A percentile compares a stretch with the other conserved stretches of the same genome.
Conservation (phyloP, 179 eudicot genomes). For the Sideroxylon spinosum region DNA sequence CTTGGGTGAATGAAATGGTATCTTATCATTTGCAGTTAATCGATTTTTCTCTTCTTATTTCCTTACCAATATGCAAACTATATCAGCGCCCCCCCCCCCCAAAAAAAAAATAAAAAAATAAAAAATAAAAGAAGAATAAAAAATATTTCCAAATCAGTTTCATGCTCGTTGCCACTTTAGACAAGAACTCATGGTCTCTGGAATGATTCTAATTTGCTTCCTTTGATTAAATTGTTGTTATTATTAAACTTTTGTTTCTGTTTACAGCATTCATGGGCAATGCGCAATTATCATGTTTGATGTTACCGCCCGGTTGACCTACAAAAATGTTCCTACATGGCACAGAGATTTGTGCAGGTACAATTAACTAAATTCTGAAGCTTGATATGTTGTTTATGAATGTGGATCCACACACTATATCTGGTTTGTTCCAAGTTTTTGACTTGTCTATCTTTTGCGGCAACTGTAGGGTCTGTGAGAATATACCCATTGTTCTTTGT, state of each 20-base stretch:
- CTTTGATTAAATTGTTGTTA: not conserved
- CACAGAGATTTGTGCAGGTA: constrained; percentile 25
- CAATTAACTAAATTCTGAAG: not conserved
- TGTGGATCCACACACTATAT: not conserved
- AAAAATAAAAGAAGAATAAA: no score
- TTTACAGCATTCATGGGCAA: constrained; percentile 28
- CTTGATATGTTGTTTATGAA: not conserved
- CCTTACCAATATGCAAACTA: not conserved
- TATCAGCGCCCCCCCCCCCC: not conserved
- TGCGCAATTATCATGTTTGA: constrained; percentile 26
- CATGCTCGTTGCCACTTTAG: not conserved
- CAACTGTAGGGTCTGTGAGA: constrained; percentile 19
- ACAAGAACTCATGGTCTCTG: not conserved
- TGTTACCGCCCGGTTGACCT: constrained; percentile 25
- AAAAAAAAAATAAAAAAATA: no score
- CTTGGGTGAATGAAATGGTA: not conserved
- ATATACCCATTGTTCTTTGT: constrained; percentile 24
- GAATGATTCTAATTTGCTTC: not conserved
- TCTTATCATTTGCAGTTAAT: not conserved
- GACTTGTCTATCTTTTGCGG: not conserved
- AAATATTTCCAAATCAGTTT: not conserved
- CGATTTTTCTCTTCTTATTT: not conserved
- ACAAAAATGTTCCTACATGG: constrained; percentile 25
- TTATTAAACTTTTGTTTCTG: not conserved
- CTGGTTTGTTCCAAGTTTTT: not conserved